Conservation (phyloP, 345 rosid genomes). For the Corchorus olitorius region DNA sequence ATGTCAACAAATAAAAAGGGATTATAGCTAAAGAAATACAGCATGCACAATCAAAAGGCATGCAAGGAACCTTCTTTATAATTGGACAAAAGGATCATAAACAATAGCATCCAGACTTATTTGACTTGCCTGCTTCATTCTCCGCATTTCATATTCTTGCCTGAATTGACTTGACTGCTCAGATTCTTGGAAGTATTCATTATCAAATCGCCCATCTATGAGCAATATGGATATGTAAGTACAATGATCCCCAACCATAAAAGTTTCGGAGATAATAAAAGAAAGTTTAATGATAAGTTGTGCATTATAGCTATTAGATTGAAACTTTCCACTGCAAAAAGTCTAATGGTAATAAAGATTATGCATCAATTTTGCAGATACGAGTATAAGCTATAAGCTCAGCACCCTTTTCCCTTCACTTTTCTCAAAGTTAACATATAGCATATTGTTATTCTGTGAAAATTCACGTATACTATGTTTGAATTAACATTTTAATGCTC, state of each 20-base stretch:
- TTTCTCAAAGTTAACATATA: neutral
- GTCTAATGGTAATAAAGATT: neutral
- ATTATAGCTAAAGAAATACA: constrained; percentile 12
- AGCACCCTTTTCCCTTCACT: neutral
- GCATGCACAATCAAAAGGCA: neutral
- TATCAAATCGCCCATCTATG: constrained; percentile 76
- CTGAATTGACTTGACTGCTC: constrained; percentile 76
- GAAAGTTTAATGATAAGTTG: neutral
- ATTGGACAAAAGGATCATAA: constrained; percentile 4
- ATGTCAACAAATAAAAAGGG: constrained; percentile 22
- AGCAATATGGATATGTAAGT: constrained; percentile 12
- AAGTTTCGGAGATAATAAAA: neutral
- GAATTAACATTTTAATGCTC: neutral
- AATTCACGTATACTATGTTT: neutral
- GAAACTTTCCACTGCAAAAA: neutral
- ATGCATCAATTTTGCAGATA: neutral
- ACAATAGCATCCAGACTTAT: neutral
- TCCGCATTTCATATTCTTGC: constrained; percentile 97
- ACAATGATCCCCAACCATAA: constrained; percentile 3
- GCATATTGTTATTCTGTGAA: neutral
- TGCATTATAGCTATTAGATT: neutral
- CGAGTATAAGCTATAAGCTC: constrained; percentile 2
- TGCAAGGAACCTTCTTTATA: constrained; percentile 3
- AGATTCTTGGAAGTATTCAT: constrained; percentile 84
- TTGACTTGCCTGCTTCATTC: constrained; percentile 71